Conservation (phyloP, 164 flowering plant species). For the Liriodendron chinense region DNA sequence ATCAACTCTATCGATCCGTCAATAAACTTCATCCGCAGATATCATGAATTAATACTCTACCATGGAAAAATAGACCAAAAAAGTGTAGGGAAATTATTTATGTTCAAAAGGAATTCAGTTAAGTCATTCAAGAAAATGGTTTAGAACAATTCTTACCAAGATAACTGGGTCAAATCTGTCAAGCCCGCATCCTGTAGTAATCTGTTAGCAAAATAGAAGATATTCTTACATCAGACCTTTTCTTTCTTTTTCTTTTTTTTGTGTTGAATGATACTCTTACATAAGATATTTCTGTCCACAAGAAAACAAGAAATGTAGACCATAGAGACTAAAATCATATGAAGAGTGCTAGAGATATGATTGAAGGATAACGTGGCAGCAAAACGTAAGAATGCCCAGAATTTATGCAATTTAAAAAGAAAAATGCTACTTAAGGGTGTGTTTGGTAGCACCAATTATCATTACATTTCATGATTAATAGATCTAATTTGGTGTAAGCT, state of each 20-base stretch:
- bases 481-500: too few relatives aligned
- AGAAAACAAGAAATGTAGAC: neutral
- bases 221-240: neutral
- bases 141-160: conserved; percentile 52
- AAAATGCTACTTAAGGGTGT: too few relatives aligned
- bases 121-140: neutral
- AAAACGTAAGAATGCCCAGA: too few relatives aligned
- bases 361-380: too few relatives aligned
- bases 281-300: neutral
- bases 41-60: neutral
- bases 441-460: too few relatives aligned
- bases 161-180: conserved; percentile 64
- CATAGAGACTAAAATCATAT: too few relatives aligned
- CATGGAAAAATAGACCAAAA: neutral
- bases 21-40: neutral
- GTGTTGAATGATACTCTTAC: neutral
- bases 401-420: too few relatives aligned
- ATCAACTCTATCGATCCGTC: neutral
- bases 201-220: conserved; percentile 38
- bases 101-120: neutral
- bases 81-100: neutral
- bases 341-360: too few relatives aligned
- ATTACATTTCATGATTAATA: too few relatives aligned
- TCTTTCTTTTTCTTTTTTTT: too few relatives aligned
- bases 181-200: conserved; percentile 87